Evolutionary conservation across 179 eudicot genomes (phyloP).

Genomic region (Spinacia oleracea): DNA sequence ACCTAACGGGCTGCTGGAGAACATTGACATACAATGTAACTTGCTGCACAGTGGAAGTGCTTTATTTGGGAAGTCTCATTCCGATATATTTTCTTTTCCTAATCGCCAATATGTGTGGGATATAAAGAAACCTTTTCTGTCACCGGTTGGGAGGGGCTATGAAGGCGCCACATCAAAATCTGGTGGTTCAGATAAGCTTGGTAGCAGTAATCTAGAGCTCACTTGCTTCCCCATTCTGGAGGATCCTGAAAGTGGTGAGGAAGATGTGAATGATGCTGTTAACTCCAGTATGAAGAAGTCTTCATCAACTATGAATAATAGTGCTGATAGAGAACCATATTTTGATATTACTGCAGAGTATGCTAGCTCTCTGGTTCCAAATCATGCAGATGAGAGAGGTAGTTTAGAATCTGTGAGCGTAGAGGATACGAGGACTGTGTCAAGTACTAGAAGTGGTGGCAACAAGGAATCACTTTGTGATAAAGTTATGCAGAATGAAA

Average conservation of each 20-base stretch:
- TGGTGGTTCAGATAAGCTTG: constrained; percentile 59
- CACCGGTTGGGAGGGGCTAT: constrained; percentile 62
- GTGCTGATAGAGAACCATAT: constrained; percentile 49
- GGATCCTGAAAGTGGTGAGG: constrained; percentile 73
- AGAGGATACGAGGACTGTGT: background rate
- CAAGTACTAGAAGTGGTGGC: constrained; percentile 18
- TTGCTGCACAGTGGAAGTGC: constrained; percentile 33
- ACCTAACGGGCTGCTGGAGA: constrained; percentile 63
- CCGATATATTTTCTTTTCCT: constrained; percentile 48
- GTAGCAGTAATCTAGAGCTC: constrained; percentile 67
- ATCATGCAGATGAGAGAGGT: constrained; percentile 40
- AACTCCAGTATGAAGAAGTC: background rate
- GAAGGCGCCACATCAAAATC: constrained; percentile 50
- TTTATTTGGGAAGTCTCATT: constrained; percentile 41
- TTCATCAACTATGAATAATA: background rate
- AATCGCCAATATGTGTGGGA: constrained; percentile 43
- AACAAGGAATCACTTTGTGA: constrained; percentile 55
- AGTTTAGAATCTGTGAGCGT: constrained; percentile 42
- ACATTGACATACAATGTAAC: constrained; percentile 35
- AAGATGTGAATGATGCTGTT: constrained; percentile 43
- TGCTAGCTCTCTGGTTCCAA: constrained; percentile 27
- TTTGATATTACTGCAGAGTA: constrained; percentile 39
- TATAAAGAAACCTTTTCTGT: constrained; percentile 39
- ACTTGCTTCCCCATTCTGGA: constrained; percentile 88
- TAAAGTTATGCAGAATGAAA: constrained; percentile 30